phyloP scores from a whole-genome alignment of 768 basidiomycete genomes.

The Rhizopogon vulgaris region DNA sequence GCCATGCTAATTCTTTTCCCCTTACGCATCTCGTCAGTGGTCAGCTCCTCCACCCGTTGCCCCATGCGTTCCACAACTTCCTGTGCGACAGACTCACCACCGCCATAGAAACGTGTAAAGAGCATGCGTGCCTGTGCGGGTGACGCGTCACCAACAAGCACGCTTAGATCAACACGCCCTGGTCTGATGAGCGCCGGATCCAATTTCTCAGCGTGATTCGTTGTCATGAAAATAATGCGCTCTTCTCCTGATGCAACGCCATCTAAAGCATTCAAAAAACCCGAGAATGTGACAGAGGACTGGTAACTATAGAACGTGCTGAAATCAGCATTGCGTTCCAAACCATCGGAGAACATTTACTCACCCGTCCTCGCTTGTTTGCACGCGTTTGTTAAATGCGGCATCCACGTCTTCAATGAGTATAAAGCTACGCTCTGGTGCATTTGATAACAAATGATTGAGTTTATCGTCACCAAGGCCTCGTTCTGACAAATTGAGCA shows the following conservation, averaged over 20 bases:
- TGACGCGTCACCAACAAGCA: slow-evolving; percentile 82
- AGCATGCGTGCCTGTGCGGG: slow-evolving; percentile 72
- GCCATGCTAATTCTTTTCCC: slow-evolving; percentile 88
- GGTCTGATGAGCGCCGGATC: slow-evolving; percentile 95
- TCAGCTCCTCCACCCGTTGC: slow-evolving; percentile 43
- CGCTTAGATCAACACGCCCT: slow-evolving; percentile 85
- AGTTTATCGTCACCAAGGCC: slow-evolving; percentile 96
- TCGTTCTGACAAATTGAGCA: slow-evolving; percentile 92
- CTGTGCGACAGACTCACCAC: slow-evolving; percentile 30
- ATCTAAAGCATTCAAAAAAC: slow-evolving; percentile 93
- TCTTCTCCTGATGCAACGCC: slow-evolving; percentile 98
- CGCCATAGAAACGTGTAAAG: slow-evolving; percentile 81
- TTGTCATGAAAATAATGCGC: slow-evolving; percentile 98
- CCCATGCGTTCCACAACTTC: slow-evolving; percentile 43
- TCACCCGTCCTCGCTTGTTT: slow-evolving; percentile 89
- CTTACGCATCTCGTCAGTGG: slow-evolving; percentile 43
- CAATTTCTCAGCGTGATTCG: slow-evolving; percentile 86
- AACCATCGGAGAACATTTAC: slow-evolving; percentile 13
- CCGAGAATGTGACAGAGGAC: slow-evolving; percentile 95
- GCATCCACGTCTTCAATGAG: slow-evolving; percentile 97
- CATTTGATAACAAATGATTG: slow-evolving; percentile 87
- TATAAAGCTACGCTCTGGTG: slow-evolving; percentile 89
- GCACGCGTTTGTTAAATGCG: slow-evolving; percentile 90
- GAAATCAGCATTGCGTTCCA: background rate
- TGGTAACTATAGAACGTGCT: slow-evolving; percentile 57